phyloP scores from a whole-genome alignment of 257 asterid species.

The Solanum sejunctum region DNA sequence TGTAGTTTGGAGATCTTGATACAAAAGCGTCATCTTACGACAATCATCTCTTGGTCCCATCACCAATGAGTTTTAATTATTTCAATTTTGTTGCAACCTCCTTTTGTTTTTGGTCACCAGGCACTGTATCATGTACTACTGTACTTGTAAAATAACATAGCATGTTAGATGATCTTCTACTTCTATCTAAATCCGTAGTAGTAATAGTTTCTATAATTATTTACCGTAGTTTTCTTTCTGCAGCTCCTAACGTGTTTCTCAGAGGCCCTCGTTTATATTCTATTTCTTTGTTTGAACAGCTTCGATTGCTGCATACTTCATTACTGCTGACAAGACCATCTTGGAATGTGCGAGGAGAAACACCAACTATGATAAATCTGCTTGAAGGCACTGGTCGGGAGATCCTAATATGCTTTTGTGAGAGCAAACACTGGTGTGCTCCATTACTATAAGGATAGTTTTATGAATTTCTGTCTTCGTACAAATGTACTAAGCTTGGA shows the following conservation, averaged over 20 bases:
- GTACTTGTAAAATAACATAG: neutral
- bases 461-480: neutral
- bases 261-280: neutral
- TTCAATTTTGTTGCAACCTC: neutral
- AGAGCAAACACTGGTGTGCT: neutral
- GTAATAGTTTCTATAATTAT: neutral
- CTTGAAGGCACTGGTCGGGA: neutral
- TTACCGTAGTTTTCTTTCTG: neutral
- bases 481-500: neutral
- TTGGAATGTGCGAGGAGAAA: constrained; percentile 70
- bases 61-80: neutral
- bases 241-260: neutral
- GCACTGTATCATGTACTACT: neutral
- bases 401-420: neutral
- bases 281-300: constrained; percentile 27
- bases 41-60: neutral
- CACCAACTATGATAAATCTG: constrained; percentile 32
- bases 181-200: neutral
- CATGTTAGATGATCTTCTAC: neutral
- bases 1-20: neutral
- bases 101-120: neutral
- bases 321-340: constrained; percentile 74
- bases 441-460: neutral
- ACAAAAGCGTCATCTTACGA: neutral
- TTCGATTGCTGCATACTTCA: constrained; percentile 75